Evolutionary conservation across 2,329 filamentous ascomycete genomes (phyloP).

Genomic region (Cladosporium velox): DNA sequence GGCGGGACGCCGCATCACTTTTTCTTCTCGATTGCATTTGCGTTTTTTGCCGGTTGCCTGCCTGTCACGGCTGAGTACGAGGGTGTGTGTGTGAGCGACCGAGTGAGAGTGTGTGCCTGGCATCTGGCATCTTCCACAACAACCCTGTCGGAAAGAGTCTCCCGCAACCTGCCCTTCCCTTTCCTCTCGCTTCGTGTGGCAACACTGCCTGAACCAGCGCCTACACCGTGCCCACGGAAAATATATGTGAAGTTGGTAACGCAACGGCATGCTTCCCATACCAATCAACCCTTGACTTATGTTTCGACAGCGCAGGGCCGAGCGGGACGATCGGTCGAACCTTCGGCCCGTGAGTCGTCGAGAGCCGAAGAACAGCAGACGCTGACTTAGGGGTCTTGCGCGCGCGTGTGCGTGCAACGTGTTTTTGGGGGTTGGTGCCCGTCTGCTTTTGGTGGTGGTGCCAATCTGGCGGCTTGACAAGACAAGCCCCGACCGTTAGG

Average conservation of each 20-base stretch:
- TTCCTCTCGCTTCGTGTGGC: not conserved
- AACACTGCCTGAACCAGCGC: not conserved
- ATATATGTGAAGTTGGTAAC: not conserved
- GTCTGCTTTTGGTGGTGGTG: slow-evolving; percentile 2
- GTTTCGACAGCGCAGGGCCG: not conserved
- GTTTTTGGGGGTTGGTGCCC: not conserved
- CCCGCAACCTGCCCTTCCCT: not conserved
- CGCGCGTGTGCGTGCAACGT: not conserved
- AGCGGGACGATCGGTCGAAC: slow-evolving; percentile 7
- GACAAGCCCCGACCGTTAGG: not conserved
- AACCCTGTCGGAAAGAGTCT: not conserved
- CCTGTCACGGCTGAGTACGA: not conserved
- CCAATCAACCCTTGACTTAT: slow-evolving; percentile 9
- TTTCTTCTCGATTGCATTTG: slow-evolving; percentile 13
- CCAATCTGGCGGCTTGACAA: slow-evolving; percentile 4
- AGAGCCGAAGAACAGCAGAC: slow-evolving; percentile 9
- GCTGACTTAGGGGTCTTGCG: not conserved
- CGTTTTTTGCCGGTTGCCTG: not conserved
- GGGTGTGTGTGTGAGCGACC: not conserved
- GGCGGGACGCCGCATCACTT: not conserved
- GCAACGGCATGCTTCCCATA: not conserved
- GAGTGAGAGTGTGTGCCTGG: not conserved
- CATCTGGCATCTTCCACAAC: not conserved
- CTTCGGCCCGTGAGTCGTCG: slow-evolving; percentile 15
- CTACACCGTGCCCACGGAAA: not conserved